These are phyloP conservation scores for Hanseniaspora mollemarum DNA, from an alignment of 805 yeast genomes.

Conservation along the genomic window DNA sequence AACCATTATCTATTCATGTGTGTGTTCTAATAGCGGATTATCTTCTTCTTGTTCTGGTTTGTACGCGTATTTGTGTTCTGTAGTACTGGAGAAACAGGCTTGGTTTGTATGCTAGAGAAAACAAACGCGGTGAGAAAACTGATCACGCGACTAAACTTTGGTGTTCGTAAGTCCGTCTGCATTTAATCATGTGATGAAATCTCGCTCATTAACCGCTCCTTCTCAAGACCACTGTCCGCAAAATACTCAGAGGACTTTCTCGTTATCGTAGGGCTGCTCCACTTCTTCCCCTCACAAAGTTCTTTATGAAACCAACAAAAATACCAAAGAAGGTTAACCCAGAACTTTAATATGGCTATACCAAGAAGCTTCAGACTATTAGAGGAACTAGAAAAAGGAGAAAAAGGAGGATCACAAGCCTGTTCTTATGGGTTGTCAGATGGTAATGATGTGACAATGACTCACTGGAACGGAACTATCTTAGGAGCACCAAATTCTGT, in stretches of 20 bases:
- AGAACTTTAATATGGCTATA: slow-evolving; percentile 9
- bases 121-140: too few species aligned
- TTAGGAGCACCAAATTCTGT: slow-evolving; percentile 88
- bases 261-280: too few species aligned
- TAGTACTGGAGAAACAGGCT: too few species aligned
- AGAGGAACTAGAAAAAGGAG: slow-evolving; percentile 96
- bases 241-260: not conserved
- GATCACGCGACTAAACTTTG: too few species aligned
- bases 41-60: too few species aligned
- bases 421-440: slow-evolving; percentile 90
- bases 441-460: slow-evolving; percentile 84
- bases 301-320: not conserved
- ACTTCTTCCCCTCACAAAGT: too few species aligned
- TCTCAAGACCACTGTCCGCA: not conserved
- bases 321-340: not conserved
- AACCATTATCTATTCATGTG: not conserved
- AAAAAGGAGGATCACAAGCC: slow-evolving; percentile 96
- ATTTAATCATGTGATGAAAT: too few species aligned
- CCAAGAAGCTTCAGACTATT: slow-evolving; percentile 91
- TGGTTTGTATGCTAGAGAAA: too few species aligned
- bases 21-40: not conserved
- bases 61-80: too few species aligned
- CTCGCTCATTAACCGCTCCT: not conserved
- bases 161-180: not conserved
- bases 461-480: slow-evolving; percentile 95